Base-by-base conservation (phyloP, 2,329 filamentous ascomycete species). In the Coniochaeta sp. region DNA sequence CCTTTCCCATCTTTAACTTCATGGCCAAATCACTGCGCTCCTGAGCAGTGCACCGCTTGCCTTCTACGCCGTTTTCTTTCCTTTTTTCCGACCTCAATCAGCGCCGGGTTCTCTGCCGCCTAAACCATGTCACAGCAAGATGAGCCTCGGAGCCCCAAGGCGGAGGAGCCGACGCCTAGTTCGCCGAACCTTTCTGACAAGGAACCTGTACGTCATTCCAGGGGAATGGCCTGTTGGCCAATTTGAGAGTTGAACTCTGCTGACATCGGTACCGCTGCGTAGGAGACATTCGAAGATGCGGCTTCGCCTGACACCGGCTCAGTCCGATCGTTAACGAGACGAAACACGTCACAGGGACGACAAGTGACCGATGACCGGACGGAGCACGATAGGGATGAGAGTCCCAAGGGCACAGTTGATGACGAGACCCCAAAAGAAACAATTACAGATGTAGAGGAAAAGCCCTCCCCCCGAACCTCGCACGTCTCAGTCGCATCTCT, bases 241-340 rank as follows among this genome's bases (percentile, higher is more conserved):
- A 38, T 22, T 28, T 43, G 36, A 9, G 9, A 36, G 31, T 16
- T 40, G 36, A 60, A 61, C 59, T 28, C 57, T 58, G 58, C 61
- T 58, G 40, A 33, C 19, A n/a, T 28, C 50, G 2, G 22, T 40
- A 22, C 12, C 34, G 26, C 50, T 28, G 24, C 36, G 19, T 65
- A 91, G 88, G 88, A 93, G 68, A 84, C 83, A 17, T 96, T 96
- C 69, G 91, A 96, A 76, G 91, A 96, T 79, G 91, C 90, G 60
- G 77, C 85, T 66, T 34, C 28, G 54, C 54, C 54, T 7, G 89
- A 90, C 73, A 83, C 80, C 62, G 74, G 78, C 54, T 87, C 85
- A 36, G 78, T 84, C 58, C 84, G 88, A 62, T 91, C 88, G 28
- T 74, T 91, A 63, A 86, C 82, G 40, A 79, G 78, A 65, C 75